A percentile compares a stretch with the other conserved stretches of the same genome.
These are phyloP conservation scores for Pouteria campechiana DNA, from an alignment of 179 eudicot species.

Conservation along the genomic window DNA sequence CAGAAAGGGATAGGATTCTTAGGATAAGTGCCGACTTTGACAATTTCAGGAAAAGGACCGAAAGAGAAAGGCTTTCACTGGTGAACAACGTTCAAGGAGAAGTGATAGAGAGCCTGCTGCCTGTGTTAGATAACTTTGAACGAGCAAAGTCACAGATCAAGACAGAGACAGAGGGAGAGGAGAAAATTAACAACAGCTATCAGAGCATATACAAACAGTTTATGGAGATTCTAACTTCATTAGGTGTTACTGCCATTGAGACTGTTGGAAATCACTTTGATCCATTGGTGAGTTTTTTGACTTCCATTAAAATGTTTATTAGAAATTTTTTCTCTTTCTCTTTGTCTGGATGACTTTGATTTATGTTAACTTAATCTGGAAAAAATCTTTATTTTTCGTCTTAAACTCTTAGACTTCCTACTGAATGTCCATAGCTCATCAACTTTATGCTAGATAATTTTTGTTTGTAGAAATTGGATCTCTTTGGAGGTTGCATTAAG, in stretches of 20 bases:
- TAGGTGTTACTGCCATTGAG: slow-evolving; percentile 76
- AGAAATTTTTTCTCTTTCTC: neutral
- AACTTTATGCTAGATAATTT: too few species aligned
- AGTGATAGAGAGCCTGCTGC: slow-evolving; percentile 59
- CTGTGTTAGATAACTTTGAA: slow-evolving; percentile 80
- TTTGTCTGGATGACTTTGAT: neutral
- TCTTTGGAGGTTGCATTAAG: too few species aligned
- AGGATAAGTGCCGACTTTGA: slow-evolving; percentile 89
- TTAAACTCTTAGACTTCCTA: too few species aligned
- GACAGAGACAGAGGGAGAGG: slow-evolving; percentile 69
- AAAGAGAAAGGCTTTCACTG: slow-evolving; percentile 54
- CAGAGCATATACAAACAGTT: slow-evolving; percentile 92
- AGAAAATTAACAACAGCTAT: slow-evolving; percentile 65
- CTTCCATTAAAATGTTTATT: neutral
- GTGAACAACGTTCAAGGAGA: slow-evolving; percentile 75
- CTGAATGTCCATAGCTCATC: too few species aligned
- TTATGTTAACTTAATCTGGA: too few species aligned
- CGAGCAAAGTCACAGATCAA: slow-evolving; percentile 74
- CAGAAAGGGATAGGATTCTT: slow-evolving; percentile 58
- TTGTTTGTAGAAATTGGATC: too few species aligned
- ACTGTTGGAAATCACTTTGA: slow-evolving; percentile 66
- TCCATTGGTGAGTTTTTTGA: slow-evolving; percentile 53
- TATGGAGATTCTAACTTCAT: slow-evolving; percentile 58
- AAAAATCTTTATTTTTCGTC: too few species aligned
- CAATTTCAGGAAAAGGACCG: slow-evolving; percentile 81